Percentiles rank a stretch among this genome's conserved stretches.
phyloP scores from a whole-genome alignment of 2,329 filamentous ascomycete species.

The Esteya vermicola region DNA sequence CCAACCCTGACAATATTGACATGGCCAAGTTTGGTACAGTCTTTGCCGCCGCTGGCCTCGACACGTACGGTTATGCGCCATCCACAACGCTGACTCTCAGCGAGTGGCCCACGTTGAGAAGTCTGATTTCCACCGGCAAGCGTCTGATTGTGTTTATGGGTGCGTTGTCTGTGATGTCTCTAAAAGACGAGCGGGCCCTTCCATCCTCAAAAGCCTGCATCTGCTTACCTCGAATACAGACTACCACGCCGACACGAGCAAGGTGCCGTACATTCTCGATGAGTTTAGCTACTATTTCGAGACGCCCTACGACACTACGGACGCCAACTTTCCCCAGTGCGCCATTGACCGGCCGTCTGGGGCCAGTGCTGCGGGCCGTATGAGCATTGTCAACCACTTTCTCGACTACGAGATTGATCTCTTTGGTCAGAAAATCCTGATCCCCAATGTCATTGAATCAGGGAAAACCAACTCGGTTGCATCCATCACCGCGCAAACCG shows the following conservation, averaged over 20 bases:
- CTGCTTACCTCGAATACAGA: slow-evolving; percentile 30
- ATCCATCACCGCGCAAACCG: slow-evolving; percentile 26
- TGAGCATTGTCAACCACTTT: slow-evolving; percentile 49
- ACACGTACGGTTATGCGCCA: slow-evolving; percentile 41
- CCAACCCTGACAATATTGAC: slow-evolving; percentile 44
- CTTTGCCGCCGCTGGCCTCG: slow-evolving; percentile 41
- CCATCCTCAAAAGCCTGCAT: no score
- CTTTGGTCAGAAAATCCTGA: slow-evolving; percentile 11
- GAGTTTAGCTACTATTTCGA: slow-evolving; percentile 54
- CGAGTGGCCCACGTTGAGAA: slow-evolving; percentile 56
- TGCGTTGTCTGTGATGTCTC: slow-evolving; percentile 13
- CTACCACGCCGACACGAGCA: slow-evolving; percentile 33
- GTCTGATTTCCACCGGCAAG: slow-evolving; percentile 46
- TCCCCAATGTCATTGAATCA: slow-evolving; percentile 17
- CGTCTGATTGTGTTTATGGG: slow-evolving; percentile 61
- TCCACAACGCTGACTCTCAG: slow-evolving; percentile 23
- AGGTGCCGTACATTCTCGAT: slow-evolving; percentile 47
- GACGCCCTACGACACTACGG: slow-evolving; percentile 52
- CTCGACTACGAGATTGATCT: slow-evolving; percentile 30
- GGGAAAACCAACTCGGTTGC: slow-evolving; percentile 32
- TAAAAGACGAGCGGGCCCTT: background rate
- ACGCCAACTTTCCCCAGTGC: slow-evolving; percentile 48
- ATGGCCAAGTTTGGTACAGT: slow-evolving; percentile 38
- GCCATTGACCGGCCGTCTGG: slow-evolving; percentile 44
- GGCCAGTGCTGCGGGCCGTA: slow-evolving; percentile 22